Conservation (phyloP, 2,329 filamentous ascomycete species). For the Aureobasidium sp. region DNA sequence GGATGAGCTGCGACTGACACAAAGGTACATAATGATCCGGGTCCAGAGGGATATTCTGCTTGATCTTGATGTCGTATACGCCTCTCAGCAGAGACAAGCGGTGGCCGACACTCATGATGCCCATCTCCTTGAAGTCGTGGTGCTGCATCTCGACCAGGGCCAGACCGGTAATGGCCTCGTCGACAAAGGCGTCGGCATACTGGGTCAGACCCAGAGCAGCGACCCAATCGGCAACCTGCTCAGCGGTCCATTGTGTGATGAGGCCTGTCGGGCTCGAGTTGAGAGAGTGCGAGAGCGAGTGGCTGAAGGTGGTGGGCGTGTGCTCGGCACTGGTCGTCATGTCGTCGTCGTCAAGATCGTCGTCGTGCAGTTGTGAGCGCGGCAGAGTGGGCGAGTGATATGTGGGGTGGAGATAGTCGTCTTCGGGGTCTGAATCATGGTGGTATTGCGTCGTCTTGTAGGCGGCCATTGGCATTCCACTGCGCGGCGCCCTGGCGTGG, state of each 20-base stretch:
- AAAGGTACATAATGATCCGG: constrained; percentile 89
- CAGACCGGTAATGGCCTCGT: constrained; percentile 91
- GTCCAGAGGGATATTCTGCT: constrained; percentile 84
- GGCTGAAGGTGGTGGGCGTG: constrained; percentile 71
- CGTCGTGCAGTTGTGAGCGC: not conserved
- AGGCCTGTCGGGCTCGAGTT: constrained; percentile 66
- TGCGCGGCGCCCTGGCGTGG: constrained; percentile 11
- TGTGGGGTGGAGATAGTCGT: not conserved
- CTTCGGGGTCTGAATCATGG: constrained; percentile 68
- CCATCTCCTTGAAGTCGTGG: constrained; percentile 92
- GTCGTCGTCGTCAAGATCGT: constrained; percentile 45
- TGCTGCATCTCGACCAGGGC: constrained; percentile 82
- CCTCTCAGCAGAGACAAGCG: constrained; percentile 90
- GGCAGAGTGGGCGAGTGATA: not conserved
- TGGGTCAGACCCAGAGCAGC: constrained; percentile 70
- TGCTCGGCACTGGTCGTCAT: constrained; percentile 48
- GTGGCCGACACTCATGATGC: constrained; percentile 86
- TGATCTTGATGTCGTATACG: constrained; percentile 93
- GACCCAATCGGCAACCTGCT: constrained; percentile 88
- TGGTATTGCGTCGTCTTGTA: constrained; percentile 52
- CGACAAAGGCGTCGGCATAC: constrained; percentile 77
- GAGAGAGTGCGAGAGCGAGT: constrained; percentile 40
- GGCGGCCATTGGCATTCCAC: constrained; percentile 22
- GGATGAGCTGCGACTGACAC: constrained; percentile 52
- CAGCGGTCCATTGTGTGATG: constrained; percentile 73